Evolutionary conservation across 1,139 yeast species (phyloP).

Genomic region (Debaryomyces fabryi): DNA sequence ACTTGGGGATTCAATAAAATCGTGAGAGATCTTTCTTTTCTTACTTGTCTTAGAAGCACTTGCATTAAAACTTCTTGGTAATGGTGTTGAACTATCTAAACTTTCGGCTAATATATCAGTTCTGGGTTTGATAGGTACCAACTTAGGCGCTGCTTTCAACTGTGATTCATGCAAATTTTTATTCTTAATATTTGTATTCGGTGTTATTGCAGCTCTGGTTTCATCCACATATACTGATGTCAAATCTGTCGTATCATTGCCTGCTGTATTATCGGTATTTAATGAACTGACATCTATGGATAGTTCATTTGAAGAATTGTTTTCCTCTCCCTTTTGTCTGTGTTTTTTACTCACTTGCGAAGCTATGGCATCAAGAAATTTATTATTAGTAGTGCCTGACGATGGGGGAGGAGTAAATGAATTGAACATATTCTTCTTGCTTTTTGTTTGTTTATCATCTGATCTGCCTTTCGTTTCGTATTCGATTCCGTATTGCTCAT

Average conservation of each 20-base stretch:
- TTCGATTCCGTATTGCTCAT: not conserved
- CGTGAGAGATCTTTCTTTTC: slow-evolving; percentile 10
- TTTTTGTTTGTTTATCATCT: not conserved
- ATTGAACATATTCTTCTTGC: slow-evolving; percentile 13
- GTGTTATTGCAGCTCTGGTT: slow-evolving; percentile 32
- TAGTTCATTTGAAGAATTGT: slow-evolving; percentile 11
- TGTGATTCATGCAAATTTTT: slow-evolving; percentile 3
- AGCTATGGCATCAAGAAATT: slow-evolving; percentile 27
- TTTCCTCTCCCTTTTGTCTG: not conserved
- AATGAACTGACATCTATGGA: slow-evolving; percentile 36
- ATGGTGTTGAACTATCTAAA: slow-evolving; percentile 9
- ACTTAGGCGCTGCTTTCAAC: slow-evolving; percentile 13
- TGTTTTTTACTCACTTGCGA: slow-evolving; percentile 13
- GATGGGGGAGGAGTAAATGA: slow-evolving; percentile 28
- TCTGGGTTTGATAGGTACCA: slow-evolving; percentile 10
- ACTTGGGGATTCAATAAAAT: slow-evolving; percentile 34
- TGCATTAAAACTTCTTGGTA: not conserved
- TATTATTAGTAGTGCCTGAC: slow-evolving; percentile 16
- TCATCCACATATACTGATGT: slow-evolving; percentile 29
- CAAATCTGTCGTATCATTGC: slow-evolving; percentile 15
- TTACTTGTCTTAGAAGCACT: slow-evolving; percentile 7
- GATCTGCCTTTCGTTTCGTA: not conserved
- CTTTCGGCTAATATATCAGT: not conserved
- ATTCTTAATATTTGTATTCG: slow-evolving; percentile 23
- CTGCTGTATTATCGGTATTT: not conserved